These are phyloP conservation scores for Toxicodendron radicans DNA, from an alignment of 345 rosid species.

Conservation along the genomic window DNA sequence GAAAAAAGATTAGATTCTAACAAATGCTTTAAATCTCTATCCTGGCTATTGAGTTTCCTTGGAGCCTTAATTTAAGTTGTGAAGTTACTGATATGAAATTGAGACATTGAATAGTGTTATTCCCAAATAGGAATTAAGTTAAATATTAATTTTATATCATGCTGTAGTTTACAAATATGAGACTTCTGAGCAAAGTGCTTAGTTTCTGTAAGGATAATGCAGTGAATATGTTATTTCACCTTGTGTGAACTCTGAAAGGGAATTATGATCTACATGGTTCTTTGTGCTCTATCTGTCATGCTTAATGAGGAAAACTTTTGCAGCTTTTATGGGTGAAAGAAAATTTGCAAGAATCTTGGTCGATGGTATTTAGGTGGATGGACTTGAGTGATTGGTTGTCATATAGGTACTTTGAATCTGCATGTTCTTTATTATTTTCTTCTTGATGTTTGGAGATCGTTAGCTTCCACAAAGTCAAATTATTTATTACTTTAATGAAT, in stretches of 20 bases:
- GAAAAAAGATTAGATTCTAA: background rate
- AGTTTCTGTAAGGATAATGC: background rate
- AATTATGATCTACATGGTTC: background rate
- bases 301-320: slow-evolving; percentile 20
- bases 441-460: slow-evolving; percentile 7
- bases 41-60: background rate
- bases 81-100: background rate
- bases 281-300: slow-evolving; percentile 7
- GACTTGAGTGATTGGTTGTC: slow-evolving; percentile 99
- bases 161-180: background rate
- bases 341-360: slow-evolving; percentile 91
- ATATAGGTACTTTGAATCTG: slow-evolving; percentile 51
- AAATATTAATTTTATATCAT: background rate
- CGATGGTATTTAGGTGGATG: slow-evolving; percentile 97
- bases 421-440: background rate
- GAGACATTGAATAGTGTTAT: background rate
- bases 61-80: background rate
- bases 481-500: too few species aligned
- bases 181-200: background rate
- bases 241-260: background rate
- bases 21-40: background rate
- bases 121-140: background rate
- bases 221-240: background rate
- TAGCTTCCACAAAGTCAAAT: slow-evolving; percentile 9
- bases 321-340: slow-evolving; percentile 99